These are phyloP conservation scores for Bipolaris cookei DNA, from an alignment of 2,329 filamentous ascomycete species.

Conservation along the genomic window DNA sequence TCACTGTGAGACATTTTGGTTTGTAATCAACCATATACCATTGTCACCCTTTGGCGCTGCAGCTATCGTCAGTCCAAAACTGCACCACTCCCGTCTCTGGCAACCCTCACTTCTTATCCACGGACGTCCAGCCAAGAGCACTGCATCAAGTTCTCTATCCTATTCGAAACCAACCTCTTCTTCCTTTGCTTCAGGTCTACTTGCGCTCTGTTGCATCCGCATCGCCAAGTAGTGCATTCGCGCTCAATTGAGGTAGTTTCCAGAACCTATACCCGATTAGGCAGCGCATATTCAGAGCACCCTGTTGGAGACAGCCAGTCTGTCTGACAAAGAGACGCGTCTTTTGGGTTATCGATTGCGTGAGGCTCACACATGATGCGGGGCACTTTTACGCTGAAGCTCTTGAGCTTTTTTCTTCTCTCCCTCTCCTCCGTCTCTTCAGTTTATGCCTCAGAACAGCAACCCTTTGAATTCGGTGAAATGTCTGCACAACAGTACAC, in stretches of 20 bases:
- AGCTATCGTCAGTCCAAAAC: not conserved
- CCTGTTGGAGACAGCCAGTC: slow-evolving; percentile 35
- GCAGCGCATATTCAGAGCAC: slow-evolving; percentile 32
- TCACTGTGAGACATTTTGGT: too few species aligned
- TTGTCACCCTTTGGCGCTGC: too few species aligned
- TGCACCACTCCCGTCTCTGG: not conserved
- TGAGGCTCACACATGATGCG: slow-evolving; percentile 31
- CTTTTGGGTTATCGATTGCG: slow-evolving; percentile 14
- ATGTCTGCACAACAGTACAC: slow-evolving; percentile 58
- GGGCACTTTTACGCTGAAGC: slow-evolving; percentile 18
- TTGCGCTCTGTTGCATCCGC: not conserved
- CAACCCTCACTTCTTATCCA: not conserved
- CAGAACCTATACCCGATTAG: slow-evolving; percentile 19
- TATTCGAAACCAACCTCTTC: not conserved
- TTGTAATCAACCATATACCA: too few species aligned
- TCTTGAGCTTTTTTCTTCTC: slow-evolving; percentile 25
- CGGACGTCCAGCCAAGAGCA: not conserved
- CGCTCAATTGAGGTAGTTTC: slow-evolving; percentile 45
- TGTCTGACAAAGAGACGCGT: slow-evolving; percentile 24
- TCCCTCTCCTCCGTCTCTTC: slow-evolving; percentile 19
- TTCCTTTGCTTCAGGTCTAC: too few species aligned
- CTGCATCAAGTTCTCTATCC: not conserved
- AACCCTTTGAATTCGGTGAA: slow-evolving; percentile 44
- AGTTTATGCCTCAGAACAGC: slow-evolving; percentile 38
- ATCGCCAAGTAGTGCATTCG: slow-evolving; percentile 16